phyloP scores from a whole-genome alignment of 305 asterid species.

The Petunia hybrid region DNA sequence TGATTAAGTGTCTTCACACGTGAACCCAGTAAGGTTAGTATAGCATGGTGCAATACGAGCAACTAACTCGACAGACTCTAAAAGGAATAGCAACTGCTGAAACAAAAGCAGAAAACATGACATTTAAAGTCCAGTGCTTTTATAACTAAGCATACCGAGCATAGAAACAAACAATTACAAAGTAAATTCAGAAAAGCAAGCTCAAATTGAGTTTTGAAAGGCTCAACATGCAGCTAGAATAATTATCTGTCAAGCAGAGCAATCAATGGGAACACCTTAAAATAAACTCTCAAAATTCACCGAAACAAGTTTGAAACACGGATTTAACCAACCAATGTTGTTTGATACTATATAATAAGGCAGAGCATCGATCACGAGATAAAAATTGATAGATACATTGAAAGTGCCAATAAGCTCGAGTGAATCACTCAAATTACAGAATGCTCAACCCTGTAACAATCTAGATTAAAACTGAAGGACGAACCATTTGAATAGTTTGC shows the following conservation, averaged over 20 bases:
- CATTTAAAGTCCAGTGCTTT: background rate
- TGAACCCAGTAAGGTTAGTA: constrained; percentile 28
- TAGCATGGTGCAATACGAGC: background rate
- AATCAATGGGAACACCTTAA: background rate
- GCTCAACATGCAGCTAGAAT: background rate
- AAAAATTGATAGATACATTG: background rate
- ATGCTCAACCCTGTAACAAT: background rate
- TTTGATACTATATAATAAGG: background rate
- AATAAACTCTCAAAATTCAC: background rate
- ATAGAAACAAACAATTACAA: background rate
- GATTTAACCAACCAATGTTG: background rate
- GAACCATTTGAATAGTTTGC: background rate
- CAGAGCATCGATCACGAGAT: background rate
- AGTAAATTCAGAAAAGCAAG: background rate
- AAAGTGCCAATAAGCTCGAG: background rate
- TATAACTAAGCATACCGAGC: background rate
- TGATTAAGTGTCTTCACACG: constrained; percentile 73
- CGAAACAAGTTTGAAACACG: background rate
- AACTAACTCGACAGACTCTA: background rate
- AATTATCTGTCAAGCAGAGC: background rate
- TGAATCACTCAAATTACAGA: background rate
- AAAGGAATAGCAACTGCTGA: background rate
- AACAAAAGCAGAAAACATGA: background rate
- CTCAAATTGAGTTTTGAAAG: constrained; percentile 2
- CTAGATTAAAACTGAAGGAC: constrained; percentile 3